Conservation (phyloP, 2,329 filamentous ascomycete genomes). For the Sporothrix mexicana region DNA sequence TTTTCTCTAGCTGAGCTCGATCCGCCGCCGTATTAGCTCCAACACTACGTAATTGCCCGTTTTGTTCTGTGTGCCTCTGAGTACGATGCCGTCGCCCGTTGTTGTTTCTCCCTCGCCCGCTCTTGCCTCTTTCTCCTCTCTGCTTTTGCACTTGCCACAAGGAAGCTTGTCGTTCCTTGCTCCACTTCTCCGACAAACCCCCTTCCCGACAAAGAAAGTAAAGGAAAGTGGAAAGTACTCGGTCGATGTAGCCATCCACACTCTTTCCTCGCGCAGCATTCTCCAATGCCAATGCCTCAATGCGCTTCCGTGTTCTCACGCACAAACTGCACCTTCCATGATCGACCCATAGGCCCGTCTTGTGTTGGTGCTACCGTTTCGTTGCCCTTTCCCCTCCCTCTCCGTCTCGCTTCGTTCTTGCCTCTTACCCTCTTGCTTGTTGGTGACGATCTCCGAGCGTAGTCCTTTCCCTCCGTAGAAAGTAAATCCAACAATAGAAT, state of each 20-base stretch:
- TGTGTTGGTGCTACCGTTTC: conserved; percentile 8
- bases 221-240: neutral
- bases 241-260: neutral
- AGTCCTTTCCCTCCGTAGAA: neutral
- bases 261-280: neutral
- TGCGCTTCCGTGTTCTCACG: neutral
- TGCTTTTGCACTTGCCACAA: neutral
- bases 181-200: conserved; percentile 35
- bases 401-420: conserved; percentile 16
- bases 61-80: neutral
- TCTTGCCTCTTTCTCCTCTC: neutral
- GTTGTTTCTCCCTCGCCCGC: neutral
- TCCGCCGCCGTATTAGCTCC: neutral
- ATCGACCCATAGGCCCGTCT: conserved; percentile 9
- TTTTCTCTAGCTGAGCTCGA: neutral
- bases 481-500: neutral
- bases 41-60: conserved; percentile 12
- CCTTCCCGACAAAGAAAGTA: conserved; percentile 13
- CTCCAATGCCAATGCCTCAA: neutral
- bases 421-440: neutral
- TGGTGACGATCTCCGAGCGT: conserved; percentile 23
- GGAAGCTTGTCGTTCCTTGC: neutral
- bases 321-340: neutral
- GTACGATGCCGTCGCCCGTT: neutral
- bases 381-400: conserved; percentile 3